Evolutionary conservation across 805 yeast genomes (phyloP).

Genomic region (Wickerhamomyces ciferrii): DNA sequence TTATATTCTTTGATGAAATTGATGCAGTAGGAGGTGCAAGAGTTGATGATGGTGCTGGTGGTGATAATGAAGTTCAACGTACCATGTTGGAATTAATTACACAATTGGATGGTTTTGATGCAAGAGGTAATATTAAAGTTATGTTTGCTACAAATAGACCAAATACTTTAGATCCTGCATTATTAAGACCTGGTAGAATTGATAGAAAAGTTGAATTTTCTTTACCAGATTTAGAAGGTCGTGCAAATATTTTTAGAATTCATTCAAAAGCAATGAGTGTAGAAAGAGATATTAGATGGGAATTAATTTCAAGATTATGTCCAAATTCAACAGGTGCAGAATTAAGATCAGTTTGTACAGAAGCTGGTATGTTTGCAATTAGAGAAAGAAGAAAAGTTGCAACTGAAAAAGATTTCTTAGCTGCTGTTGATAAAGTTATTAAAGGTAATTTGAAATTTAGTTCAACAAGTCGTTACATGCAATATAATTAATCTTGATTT

Average conservation of each 20-base stretch:
- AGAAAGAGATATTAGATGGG: constrained; percentile 98
- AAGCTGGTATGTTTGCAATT: constrained; percentile 99
- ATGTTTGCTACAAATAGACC: constrained; percentile 99
- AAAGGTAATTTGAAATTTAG: constrained; percentile 98
- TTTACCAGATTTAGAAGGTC: constrained; percentile 93
- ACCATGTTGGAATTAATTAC: constrained; percentile 98
- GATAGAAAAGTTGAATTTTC: constrained; percentile 98
- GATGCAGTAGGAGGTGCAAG: constrained; percentile 99
- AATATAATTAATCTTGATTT: constrained; percentile 59
- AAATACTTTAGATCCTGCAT: constrained; percentile 95
- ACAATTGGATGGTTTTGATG: constrained; percentile 97
- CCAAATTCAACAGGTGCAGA: constrained; percentile 99
- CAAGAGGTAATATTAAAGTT: constrained; percentile 97
- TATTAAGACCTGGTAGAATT: constrained; percentile 97
- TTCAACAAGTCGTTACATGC: constrained; percentile 97
- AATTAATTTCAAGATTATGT: constrained; percentile 91
- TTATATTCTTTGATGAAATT: constrained; percentile 95
- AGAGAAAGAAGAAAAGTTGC: constrained; percentile 98
- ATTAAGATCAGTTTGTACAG: constrained; percentile 96
- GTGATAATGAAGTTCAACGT: constrained; percentile 98
- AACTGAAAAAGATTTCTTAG: constrained; percentile 93
- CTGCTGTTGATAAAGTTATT: constrained; percentile 97
- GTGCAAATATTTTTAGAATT: constrained; percentile 95
- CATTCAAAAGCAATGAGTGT: constrained; percentile 98
- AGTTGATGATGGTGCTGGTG: constrained; percentile 99